A percentile compares a stretch with the other conserved stretches of the same genome.
These are phyloP conservation scores for Hygrocybe coccinea DNA, from an alignment of 768 basidiomycete genomes.

Conservation along the genomic window DNA sequence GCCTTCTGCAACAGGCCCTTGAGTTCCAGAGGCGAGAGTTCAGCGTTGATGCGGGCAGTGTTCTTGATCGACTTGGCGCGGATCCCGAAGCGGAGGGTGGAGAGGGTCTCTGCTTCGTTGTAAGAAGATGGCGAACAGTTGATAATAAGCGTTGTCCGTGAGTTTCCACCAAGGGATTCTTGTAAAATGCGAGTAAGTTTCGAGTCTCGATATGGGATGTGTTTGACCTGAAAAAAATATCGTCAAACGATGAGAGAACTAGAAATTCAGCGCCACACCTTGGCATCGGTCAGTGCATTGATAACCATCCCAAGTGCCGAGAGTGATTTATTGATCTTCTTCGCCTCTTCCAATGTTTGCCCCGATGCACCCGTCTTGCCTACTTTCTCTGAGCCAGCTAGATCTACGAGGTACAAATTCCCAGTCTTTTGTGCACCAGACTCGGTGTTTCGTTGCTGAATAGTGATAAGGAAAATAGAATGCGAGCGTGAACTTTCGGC, in stretches of 20 bases:
- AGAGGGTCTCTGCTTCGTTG: conserved; percentile 94
- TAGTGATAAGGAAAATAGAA: conserved; percentile 97
- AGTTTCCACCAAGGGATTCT: conserved; percentile 96
- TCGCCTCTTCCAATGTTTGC: conserved; percentile 97
- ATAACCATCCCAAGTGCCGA: conserved; percentile 99
- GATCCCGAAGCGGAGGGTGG: conserved; percentile 98
- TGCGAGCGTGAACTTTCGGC: conserved; percentile 98
- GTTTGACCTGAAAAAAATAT: conserved; percentile 71
- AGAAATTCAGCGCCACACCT: conserved; percentile 46
- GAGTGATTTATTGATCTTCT: conserved; percentile 99
- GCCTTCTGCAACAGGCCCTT: conserved; percentile 89
- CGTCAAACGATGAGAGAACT: conserved; percentile 5
- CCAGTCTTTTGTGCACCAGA: conserved; percentile 94
- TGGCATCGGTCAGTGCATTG: conserved; percentile 93
- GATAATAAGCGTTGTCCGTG: conserved; percentile 95
- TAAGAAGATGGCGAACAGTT: conserved; percentile 98
- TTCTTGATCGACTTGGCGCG: conserved; percentile 99
- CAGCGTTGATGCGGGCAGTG: conserved; percentile 96
- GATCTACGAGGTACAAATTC: conserved; percentile 94
- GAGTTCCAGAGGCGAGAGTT: conserved; percentile 93
- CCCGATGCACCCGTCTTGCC: conserved; percentile 99
- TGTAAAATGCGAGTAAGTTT: conserved; percentile 98
- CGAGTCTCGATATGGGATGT: conserved; percentile 98
- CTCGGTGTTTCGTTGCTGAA: conserved; percentile 94
- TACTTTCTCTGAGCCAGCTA: conserved; percentile 98